Base-by-base conservation (phyloP, 768 basidiomycete species). In the Tubosaeta brunneosetosa region DNA sequence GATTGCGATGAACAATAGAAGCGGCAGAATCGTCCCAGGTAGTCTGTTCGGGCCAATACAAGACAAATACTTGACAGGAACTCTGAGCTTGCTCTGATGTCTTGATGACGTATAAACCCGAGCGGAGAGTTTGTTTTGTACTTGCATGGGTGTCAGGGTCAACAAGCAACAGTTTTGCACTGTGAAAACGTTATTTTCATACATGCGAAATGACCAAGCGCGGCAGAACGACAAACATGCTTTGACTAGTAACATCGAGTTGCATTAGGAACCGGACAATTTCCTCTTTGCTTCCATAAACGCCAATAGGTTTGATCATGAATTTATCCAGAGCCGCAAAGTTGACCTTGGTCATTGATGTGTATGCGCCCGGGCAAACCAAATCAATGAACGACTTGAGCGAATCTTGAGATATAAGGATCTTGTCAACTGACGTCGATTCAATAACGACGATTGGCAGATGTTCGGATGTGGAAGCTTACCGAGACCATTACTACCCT, bases 41-140 rank as follows among this genome's bases (percentile, higher is more conserved):
- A 0, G 66, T 72, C 26, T 78, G 72, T 52, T 85, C 80, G 0
- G 83, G 83, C 83, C 84, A 85, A 52, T 80, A 84, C 6, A 85
- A 55, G 11, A 81, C 71, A 45, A 78, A 81, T 6, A 77, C 44
- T 19, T 68, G 60, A 19, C 69, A 61, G 1, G 40, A 25, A 3
- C 14, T 25, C 12, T 13, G 37, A 0, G 32, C 38, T 32, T 50
- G 47, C 19, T 42, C 51, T 12, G 47, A 42, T 7, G 55, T n/a
- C 4, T 41, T 52, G 34, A 63, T 1, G 26, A 64, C 52, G 32
- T 63, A 63, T 45, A 63, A 41, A 13, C 62, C 61, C 3, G 62
- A 64, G 13, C 61, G 62, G 33, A 63, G 61, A 6, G 34, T 16
- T 2, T 55, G 62, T 11, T 52, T 49, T 8, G 34, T 31, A 19